Evolutionary conservation across 1,139 yeast genomes (phyloP), one percentile per base, ranked within the genome.

Genomic region (Nakaseomyces bracarensis): DNA sequence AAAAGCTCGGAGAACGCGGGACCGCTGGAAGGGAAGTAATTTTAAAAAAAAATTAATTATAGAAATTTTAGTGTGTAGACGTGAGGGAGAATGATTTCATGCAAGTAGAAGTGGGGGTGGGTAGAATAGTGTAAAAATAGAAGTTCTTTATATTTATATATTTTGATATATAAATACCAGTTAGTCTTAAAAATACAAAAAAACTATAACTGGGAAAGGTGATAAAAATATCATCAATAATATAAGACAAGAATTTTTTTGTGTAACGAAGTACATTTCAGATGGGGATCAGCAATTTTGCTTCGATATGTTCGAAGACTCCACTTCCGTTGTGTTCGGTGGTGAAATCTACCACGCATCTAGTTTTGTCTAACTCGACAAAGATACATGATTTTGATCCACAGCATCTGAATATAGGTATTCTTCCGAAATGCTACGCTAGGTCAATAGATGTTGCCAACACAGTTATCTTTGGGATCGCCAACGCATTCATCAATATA

Each of bases 381-480:
- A 41, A 38, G 6, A 47, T 56, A 15, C 43, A 52, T 43, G 43
- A 52, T 41, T 51, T 55, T 45, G 46, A 49, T 39, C 55, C 57
- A 9, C 41, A 50, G 30, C 46, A 51, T 41, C 28, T 58, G 21
- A 50, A 53, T 18, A 43, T 57, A 15, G 95, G 96, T 3, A 69
- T 86, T 23, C 63, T 84, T 36, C 81, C 96, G 1, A 61, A 64
- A 35, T 91, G 97, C 64, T 89, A 85, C 52, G 82, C 97, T 0
- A 70, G 97, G 55, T 72, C 89, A 4, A 86, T 89, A 27, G 89
- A 80, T 52, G 61, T 89, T 36, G 95, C 96, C 43, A 91, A 91
- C 63, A 91, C 97, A 1, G 72, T 85, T 68, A 84, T 91, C 19
- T 89, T 86, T 64, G 87, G 86, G 57, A 71, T 86, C n/a, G 97